Evolutionary conservation across 2,329 filamentous ascomycete genomes (phyloP).

Genomic region (Aureobasidium musti): DNA sequence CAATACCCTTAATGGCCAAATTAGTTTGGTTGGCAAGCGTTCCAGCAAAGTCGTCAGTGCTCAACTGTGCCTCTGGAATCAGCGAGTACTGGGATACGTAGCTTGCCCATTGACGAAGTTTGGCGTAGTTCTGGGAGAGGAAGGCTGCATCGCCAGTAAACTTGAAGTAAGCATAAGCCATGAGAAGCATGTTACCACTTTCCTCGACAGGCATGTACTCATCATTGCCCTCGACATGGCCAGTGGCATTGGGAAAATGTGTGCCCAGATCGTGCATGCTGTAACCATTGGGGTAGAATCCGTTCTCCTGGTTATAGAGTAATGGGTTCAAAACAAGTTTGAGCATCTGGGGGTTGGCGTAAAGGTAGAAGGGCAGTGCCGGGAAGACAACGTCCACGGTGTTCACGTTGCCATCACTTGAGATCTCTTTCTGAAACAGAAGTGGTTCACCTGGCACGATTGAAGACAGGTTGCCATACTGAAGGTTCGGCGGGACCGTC

Average conservation of each 20-base stretch:
- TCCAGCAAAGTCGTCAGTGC: conserved; percentile 35
- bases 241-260: conserved; percentile 73
- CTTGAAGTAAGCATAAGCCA: conserved; percentile 34
- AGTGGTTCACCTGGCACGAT: conserved; percentile 69
- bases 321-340: conserved; percentile 77
- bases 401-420: conserved; percentile 80
- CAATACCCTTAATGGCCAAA: conserved; percentile 36
- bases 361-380: conserved; percentile 81
- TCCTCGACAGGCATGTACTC: conserved; percentile 77
- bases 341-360: conserved; percentile 79
- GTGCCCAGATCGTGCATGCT: conserved; percentile 74
- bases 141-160: conserved; percentile 26
- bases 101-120: conserved; percentile 33
- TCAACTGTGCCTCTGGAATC: conserved; percentile 33
- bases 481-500: conserved; percentile 52
- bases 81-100: conserved; percentile 34
- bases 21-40: conserved; percentile 35
- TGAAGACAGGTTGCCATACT: conserved; percentile 55
- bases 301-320: conserved; percentile 76
- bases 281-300: conserved; percentile 80
- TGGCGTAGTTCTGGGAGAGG: conserved; percentile 31
- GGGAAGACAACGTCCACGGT: conserved; percentile 89
- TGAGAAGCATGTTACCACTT: conserved; percentile 73
- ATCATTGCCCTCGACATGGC: conserved; percentile 68
- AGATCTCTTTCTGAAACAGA: conserved; percentile 79